phyloP scores from a whole-genome alignment of 1,284 basidiomycete species.

The Ganoderma boninense region DNA sequence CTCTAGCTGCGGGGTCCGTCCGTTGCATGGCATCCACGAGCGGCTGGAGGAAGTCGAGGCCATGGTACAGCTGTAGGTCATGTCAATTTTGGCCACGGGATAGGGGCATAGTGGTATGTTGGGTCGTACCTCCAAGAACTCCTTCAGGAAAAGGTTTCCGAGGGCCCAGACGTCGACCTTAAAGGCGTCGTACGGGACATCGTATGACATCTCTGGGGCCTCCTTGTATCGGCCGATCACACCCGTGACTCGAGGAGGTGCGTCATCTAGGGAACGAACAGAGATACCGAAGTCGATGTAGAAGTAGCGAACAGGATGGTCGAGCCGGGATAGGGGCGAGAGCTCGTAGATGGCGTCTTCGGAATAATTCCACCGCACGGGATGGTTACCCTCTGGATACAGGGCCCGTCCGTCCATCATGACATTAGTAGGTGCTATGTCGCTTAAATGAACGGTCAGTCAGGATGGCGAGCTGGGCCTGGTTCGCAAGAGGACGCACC shows the following conservation, averaged over 20 bases:
- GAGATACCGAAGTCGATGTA: no score
- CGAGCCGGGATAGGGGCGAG: no score
- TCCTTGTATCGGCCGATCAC: no score
- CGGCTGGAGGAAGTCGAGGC: conserved; percentile 13
- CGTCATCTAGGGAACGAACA: no score
- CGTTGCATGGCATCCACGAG: conserved; percentile 16
- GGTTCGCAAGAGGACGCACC: conserved; percentile 25
- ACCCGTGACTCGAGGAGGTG: no score
- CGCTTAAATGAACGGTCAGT: conserved; percentile 29
- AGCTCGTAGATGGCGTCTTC: conserved; percentile 25
- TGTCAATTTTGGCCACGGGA: background rate
- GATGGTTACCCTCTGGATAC: conserved; percentile 40
- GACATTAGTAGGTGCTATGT: conserved; percentile 38
- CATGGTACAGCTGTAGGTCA: conserved; percentile 14
- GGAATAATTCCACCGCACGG: conserved; percentile 15
- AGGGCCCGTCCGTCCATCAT: conserved; percentile 41
- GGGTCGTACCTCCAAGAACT: conserved; percentile 22
- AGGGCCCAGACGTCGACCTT: conserved; percentile 41
- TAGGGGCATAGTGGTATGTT: no score
- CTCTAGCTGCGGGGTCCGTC: conserved; percentile 3
- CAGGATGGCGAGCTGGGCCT: background rate
- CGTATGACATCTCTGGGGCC: conserved; percentile 37
- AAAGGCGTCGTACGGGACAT: conserved; percentile 39
- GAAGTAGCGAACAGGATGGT: no score
- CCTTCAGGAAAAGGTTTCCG: conserved; percentile 26